Base-by-base conservation (phyloP, 1,284 basidiomycete species). In the Jaminaea rosea region DNA sequence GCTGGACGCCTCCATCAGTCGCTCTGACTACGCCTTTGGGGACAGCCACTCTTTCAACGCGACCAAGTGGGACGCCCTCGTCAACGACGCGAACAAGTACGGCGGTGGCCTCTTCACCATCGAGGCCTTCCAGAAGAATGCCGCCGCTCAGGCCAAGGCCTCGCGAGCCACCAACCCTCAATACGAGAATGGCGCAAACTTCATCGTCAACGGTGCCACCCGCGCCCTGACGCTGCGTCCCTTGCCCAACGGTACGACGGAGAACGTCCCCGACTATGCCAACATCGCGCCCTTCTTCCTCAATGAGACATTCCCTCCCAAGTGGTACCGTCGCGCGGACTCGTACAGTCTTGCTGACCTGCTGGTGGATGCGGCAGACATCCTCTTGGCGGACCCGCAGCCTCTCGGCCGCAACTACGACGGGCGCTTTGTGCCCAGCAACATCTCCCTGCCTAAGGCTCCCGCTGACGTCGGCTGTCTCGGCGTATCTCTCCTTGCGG, bases 81-180 rank as follows among this genome's bases (percentile, higher is more conserved):
- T 56, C 17, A 19, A 19, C n/a, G 49, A 56, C 32, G 34, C 53
- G 24, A 53, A 56, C 28, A 24, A 46, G 32, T 53, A 56, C 50
- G 54, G 54, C 26, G 54, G 46, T 39, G 54, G 54, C 17, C 32
- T 55, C 26, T 56, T 55, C 54, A 47, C 44, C 41, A 42, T 53
- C 21, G 49, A 50, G 11, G 50, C 50, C 36, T 15, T 52, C 17
- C 28, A 50, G 32, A 48, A 28, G 23, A 52, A 52, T 36, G 50
- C 50, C 37, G 51, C 47, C 26, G 41, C 27, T 32, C 27, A 47
- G 23, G 41, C 52, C 32, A 48, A 52, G 46, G 51, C 21, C 32
- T 28, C 24, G 10, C 26, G 50, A 19, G 31, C 23, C 29, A 52
- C 47, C 44, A 52, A 52, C 34, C 50, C 50, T 44, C 28, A 52